Evolutionary conservation across 2,329 filamentous ascomycete genomes (phyloP).

Genomic region (Fragosphaeria purpurea): DNA sequence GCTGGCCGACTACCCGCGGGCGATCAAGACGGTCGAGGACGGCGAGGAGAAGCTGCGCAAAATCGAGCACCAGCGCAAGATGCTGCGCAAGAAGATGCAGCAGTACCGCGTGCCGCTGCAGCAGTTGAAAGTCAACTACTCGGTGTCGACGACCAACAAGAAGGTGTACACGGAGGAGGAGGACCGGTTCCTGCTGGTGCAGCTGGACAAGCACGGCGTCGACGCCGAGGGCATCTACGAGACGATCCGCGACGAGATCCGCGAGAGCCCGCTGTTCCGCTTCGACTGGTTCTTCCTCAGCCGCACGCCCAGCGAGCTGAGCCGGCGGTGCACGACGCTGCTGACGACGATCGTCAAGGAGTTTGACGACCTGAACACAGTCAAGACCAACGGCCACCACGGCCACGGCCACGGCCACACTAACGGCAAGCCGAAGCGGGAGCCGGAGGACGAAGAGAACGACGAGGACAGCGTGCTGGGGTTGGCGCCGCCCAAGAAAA

Average conservation of each 20-base stretch:
- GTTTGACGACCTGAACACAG: constrained; percentile 60
- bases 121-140: constrained; percentile 98
- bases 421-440: constrained; percentile 65
- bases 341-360: constrained; percentile 92
- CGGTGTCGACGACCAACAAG: constrained; percentile 97
- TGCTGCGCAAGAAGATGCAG: constrained; percentile 89
- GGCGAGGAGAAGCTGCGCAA: constrained; percentile 85
- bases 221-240: constrained; percentile 88
- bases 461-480: constrained; percentile 74
- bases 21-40: constrained; percentile 79
- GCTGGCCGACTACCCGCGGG: constrained; percentile 80
- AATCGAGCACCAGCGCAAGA: constrained; percentile 83
- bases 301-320: constrained; percentile 84
- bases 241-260: constrained; percentile 92
- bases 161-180: constrained; percentile 99
- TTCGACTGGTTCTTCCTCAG: constrained; percentile 99
- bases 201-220: constrained; percentile 84
- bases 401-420: constrained; percentile 24
- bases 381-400: constrained; percentile 31
- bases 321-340: constrained; percentile 84
- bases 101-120: constrained; percentile 96
- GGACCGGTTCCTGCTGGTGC: constrained; percentile 86
- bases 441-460: constrained; percentile 70
- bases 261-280: constrained; percentile 85
- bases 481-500: constrained; percentile 85